Conservation (phyloP, 257 asterid species). For the Scutellaria minor region DNA sequence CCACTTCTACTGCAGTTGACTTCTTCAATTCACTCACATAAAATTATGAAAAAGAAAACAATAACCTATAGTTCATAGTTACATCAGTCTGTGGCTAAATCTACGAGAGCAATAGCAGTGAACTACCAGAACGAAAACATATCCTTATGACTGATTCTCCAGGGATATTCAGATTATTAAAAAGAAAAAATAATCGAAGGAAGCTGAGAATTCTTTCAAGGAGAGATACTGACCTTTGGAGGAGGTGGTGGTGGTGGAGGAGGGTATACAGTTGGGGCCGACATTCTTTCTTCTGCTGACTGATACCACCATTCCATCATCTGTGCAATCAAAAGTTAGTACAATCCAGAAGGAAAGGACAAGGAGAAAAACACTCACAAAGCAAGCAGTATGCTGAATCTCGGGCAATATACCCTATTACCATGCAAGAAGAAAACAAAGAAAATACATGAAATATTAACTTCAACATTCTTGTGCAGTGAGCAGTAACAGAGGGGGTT, state of each 20-base stretch:
- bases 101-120: not conserved
- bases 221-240: constrained; percentile 67
- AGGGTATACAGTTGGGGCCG: constrained; percentile 96
- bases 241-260: constrained; percentile 99
- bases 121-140: not conserved
- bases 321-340: constrained; percentile 44
- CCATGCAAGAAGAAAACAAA: not conserved
- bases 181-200: not conserved
- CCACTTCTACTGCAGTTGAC: not conserved
- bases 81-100: not conserved
- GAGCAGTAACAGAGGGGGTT: not conserved
- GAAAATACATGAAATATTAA: not conserved
- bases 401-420: not conserved
- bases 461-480: constrained; percentile 27
- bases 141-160: constrained; percentile 13
- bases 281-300: constrained; percentile 98
- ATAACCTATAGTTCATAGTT: not conserved
- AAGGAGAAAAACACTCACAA: not conserved
- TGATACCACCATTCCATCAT: constrained; percentile 99
- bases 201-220: constrained; percentile 22
- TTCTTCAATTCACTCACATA: constrained; percentile 1
- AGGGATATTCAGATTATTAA: constrained; percentile 16
- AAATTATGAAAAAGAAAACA: not conserved
- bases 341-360: constrained; percentile 3
- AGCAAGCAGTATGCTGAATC: not conserved